Base-by-base conservation (phyloP, 2,329 filamentous ascomycete species). In the Beauveria asiatica region DNA sequence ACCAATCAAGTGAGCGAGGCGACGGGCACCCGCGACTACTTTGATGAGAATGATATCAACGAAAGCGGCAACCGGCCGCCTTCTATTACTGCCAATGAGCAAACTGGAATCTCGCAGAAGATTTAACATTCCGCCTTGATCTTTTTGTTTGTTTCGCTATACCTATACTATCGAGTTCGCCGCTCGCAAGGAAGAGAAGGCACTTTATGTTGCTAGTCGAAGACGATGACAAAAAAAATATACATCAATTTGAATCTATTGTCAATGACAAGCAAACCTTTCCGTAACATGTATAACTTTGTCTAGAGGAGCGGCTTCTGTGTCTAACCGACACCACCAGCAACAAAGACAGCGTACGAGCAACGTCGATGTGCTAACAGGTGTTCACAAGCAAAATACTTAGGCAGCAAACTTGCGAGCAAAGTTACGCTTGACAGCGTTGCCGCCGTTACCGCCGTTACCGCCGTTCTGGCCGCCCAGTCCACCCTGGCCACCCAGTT, bases 1-100 rank as follows among this genome's bases (percentile, higher is more conserved):
- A 65, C 66, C 16, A 63, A 61, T 50, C 64, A 65, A 41, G 57
- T 62, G 11, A 63, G 62, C 58, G 63, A 62, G 50, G 60, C 67
- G 19, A 73, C 42, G 0, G 56, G 51, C 39, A 56, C 51, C 11
- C 60, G 60, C 39, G 50, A 59, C 21, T 59, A 56, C 51, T 41
- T 50, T 44, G 55, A 59, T 6, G 56, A 62, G 51, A 62, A 59
- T 5, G 56, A 62, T 6, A 33, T 54, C 17, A 59, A 62, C 60
- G 45, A 54, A 25, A 49, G 42, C n/a, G 56, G 42, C 23, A 62
- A 62, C 45, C 58, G 58, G 5, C 58, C 58, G 7, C 17, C 58
- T 33, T 54, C 58, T 7, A 60, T 60, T 19, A n/a, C 42, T 13
- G 58, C 44, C 42, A 55, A 56, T 19, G 58, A 60, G 39, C 50